Percentiles rank a stretch among this genome's conserved stretches.
phyloP scores from a whole-genome alignment of 768 basidiomycete genomes.

The Panellus pusillus region DNA sequence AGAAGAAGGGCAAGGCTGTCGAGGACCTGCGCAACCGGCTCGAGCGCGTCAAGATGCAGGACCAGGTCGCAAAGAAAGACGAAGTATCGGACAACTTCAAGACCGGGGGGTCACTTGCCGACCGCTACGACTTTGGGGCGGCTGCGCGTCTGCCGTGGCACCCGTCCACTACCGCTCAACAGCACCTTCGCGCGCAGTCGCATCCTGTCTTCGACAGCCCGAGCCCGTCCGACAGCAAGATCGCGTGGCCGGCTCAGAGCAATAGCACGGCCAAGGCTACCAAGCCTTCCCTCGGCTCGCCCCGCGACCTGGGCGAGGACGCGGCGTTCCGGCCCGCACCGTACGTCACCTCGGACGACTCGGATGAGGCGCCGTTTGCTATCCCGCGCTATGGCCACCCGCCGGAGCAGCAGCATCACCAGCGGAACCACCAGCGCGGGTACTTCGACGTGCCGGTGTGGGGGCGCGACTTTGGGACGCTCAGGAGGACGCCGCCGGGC shows the following conservation, averaged over 20 bases:
- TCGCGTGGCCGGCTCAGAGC: constrained; percentile 37
- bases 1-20: constrained; percentile 46
- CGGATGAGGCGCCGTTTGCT: constrained; percentile 31
- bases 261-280: constrained; percentile 7
- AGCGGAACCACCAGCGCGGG: constrained; percentile 59
- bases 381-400: constrained; percentile 20
- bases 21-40: constrained; percentile 62
- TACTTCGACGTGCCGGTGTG: constrained; percentile 47
- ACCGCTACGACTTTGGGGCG: constrained; percentile 58
- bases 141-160: constrained; percentile 54
- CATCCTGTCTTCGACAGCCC: constrained; percentile 39
- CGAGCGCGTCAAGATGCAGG: constrained; percentile 49
- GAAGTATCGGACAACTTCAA: constrained; percentile 30
- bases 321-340: constrained; percentile 25
- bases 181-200: constrained; percentile 50
- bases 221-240: constrained; percentile 31
- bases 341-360: constrained; percentile 23
- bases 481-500: constrained; percentile 52
- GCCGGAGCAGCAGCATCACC: neutral
- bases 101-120: constrained; percentile 43
- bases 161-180: constrained; percentile 22
- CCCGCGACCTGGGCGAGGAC: constrained; percentile 45
- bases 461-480: constrained; percentile 18
- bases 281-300: constrained; percentile 42
- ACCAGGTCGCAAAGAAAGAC: constrained; percentile 11